Evolutionary conservation across 139 green algal genomes (phyloP).

Genomic region (Zygnema cylindricum): DNA sequence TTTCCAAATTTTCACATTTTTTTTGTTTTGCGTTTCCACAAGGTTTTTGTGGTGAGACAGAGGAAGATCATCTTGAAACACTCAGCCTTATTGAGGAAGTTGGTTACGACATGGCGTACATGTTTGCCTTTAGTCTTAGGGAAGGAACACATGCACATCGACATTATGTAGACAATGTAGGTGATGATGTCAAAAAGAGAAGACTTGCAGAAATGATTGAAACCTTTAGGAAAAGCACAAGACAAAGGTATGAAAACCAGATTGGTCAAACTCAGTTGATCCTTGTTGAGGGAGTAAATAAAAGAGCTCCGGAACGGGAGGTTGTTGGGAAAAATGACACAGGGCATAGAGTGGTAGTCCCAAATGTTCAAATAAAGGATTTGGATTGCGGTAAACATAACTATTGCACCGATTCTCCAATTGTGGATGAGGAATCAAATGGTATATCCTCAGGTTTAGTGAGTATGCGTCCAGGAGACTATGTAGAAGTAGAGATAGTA

Average conservation of each 20-base stretch:
- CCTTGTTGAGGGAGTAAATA: conserved; percentile 58
- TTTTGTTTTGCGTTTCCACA: background rate
- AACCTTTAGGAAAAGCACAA: conserved; percentile 28
- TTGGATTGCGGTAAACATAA: background rate
- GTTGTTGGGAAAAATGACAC: conserved; percentile 48
- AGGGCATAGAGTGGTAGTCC: conserved; percentile 38
- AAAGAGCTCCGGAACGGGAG: conserved; percentile 29
- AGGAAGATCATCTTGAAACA: conserved; percentile 82
- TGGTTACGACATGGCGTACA: conserved; percentile 82
- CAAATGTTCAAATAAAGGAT: background rate
- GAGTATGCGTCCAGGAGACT: conserved; percentile 24
- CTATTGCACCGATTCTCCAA: background rate
- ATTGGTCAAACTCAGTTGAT: conserved; percentile 41
- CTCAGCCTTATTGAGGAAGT: conserved; percentile 75
- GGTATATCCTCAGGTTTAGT: background rate
- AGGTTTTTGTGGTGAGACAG: conserved; percentile 89
- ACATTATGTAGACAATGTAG: conserved; percentile 76
- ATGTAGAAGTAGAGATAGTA: conserved; percentile 49
- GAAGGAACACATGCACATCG: conserved; percentile 82
- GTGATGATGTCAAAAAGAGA: conserved; percentile 70
- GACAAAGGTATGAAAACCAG: conserved; percentile 30
- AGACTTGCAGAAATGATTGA: conserved; percentile 75
- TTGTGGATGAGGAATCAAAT: background rate
- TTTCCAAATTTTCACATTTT: too few species aligned
- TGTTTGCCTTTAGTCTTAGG: conserved; percentile 86